Percentiles rank a stretch among this genome's conserved stretches.
These are phyloP conservation scores for Gaertneriomyces semiglobifer DNA, from an alignment of 192 early-diverging fungal genomes.

Conservation along the genomic window DNA sequence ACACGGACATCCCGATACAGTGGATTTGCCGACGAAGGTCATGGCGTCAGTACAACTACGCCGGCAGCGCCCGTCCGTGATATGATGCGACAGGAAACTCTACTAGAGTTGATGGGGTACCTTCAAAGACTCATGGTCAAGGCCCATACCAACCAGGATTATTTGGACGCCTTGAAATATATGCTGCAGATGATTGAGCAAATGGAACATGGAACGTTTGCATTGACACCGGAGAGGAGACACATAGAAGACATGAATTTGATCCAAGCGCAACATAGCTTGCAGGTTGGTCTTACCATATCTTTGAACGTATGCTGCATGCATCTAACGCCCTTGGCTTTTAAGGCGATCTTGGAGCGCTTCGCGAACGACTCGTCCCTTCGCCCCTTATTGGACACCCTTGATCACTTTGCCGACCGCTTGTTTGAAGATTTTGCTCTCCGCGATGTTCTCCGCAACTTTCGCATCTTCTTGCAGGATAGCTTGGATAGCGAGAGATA, in stretches of 20 bases:
- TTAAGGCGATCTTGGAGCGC: conserved; percentile 21
- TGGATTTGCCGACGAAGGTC: too few relatives aligned
- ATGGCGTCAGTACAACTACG: too few relatives aligned
- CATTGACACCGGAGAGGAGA: too few relatives aligned
- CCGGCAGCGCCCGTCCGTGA: too few relatives aligned
- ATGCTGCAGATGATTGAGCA: not conserved
- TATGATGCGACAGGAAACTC: not conserved
- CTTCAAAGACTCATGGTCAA: not conserved
- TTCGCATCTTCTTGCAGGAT: conserved; percentile 12
- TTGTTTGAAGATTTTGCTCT: conserved; percentile 19
- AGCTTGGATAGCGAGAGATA: conserved; percentile 28
- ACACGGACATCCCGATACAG: too few relatives aligned
- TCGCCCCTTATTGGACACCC: conserved; percentile 20
- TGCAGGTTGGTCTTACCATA: conserved; percentile 28
- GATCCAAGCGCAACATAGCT: conserved; percentile 13
- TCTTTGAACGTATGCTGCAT: not conserved
- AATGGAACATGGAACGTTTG: not conserved
- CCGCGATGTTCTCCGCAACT: conserved; percentile 19
- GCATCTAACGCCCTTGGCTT: not conserved
- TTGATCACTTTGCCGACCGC: conserved; percentile 16
- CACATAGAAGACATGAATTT: conserved; percentile 25
- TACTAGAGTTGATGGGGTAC: not conserved
- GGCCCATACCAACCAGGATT: not conserved
- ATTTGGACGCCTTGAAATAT: conserved; percentile 9
- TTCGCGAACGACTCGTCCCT: conserved; percentile 18